Conservation (phyloP, 2,329 filamentous ascomycete genomes). For the Fusarium pseudocircinatum region DNA sequence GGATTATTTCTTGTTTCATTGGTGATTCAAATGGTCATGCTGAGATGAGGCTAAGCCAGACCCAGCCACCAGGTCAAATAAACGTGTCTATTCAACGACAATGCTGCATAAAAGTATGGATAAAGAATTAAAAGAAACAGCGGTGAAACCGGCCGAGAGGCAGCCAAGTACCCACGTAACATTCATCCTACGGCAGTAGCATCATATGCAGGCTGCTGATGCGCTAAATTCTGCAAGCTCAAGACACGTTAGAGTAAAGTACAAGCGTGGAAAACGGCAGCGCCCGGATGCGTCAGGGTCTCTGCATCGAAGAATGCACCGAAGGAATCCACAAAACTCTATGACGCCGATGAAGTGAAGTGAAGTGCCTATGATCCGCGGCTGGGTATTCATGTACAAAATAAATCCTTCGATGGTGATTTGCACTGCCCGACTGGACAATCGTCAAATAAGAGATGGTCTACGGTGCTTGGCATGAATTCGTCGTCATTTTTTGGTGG, state of each 20-base stretch:
- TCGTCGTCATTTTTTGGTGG: neutral
- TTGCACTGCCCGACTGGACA: neutral
- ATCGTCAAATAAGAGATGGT: neutral
- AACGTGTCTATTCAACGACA: neutral
- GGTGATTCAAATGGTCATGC: neutral
- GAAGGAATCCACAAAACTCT: slow-evolving; percentile 5
- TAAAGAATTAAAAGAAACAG: neutral
- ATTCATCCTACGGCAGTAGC: neutral
- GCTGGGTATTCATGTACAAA: neutral
- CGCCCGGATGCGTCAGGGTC: neutral
- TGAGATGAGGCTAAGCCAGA: too few species aligned
- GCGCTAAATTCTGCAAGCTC: neutral
- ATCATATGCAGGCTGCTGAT: neutral
- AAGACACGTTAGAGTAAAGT: neutral
- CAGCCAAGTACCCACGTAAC: neutral
- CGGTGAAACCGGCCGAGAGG: neutral
- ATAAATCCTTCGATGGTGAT: neutral
- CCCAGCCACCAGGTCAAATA: neutral
- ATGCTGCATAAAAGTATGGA: neutral
- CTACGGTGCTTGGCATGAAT: neutral
- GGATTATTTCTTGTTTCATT: neutral
- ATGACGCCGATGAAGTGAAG: neutral
- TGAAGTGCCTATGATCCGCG: neutral
- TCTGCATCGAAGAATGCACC: slow-evolving; percentile 20
- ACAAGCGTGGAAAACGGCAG: neutral